Base-by-base conservation (phyloP, 371 early-diverging fungal species). In the Mucor mucedo region DNA sequence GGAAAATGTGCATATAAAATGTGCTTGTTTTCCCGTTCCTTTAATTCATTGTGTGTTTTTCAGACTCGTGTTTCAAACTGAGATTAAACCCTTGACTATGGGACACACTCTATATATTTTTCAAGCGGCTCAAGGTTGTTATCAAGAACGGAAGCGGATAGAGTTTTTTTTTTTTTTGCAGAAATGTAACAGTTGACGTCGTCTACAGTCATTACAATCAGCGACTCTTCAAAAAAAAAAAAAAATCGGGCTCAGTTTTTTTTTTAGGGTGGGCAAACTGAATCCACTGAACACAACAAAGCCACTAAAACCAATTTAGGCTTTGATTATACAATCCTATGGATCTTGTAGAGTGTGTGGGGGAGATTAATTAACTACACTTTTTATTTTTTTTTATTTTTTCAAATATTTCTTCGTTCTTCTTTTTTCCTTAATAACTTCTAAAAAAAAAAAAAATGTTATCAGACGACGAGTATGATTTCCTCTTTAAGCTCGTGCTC, bases 381-480 rank as follows among this genome's bases (percentile, higher is more conserved):
- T 40, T 38, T 58, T 41, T n/a, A n/a, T n/a, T 41, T 44, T 38
- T 48, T 60, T 40, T 57, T n/a, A 13, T 32, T 35, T 45, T 11
- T 45, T 27, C 27, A 54, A 49, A 40, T 55, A 54, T 50, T 29
- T 55, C 32, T 62, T 38, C 52, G 16, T 55, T 39, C n/a, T 38
- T 39, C 28, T 52, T 38, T 44, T 53, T 28, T 55, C 49, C 48
- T 29, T 32, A 16, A 6, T 58, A 59, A 29, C 13, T 21, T 56
- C 47, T 40, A n/a, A 16, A 47, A n/a, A 13, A 58, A 13, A 58
- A 57, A 47, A 53, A 38, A 33, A 62, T 61, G 52, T 44, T 58
- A 55, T 60, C 60, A 41, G 81, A 78, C 62, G 75, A 81, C 63
- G 75, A 75, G 47, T 84, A 84, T 63, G 79, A 80, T 58, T 84